Evolutionary conservation across 345 rosid genomes (phyloP), one percentile per base, ranked within the genome.

Genomic region (Psidium friedrichsthalianum): DNA sequence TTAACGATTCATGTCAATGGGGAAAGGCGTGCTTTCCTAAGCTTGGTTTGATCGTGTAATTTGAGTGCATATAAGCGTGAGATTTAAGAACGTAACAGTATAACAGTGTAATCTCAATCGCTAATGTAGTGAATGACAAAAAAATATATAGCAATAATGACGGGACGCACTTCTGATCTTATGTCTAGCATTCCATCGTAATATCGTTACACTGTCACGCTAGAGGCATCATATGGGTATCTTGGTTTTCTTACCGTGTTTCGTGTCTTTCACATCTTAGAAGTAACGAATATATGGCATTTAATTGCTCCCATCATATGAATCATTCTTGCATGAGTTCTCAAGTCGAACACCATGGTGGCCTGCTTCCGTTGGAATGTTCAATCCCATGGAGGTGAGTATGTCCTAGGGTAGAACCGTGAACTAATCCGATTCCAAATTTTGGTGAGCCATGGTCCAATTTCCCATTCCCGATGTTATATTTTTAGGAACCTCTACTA

Each of bases 331-430:
- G 91, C 96, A 93, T 21, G 91, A 92, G 88, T 92, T 91, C 91
- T 94, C 94, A 16, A 95, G 92, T 49, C 93, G 89, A 56, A 93
- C 90, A 25, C 98, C 98, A 52, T 94, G 93, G 56, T 95, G 98
- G 83, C 95, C 94, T 0, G 96, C 98, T 88, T 93, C 96, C 2
- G 92, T 91, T 1, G 95, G 95, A 86, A 94, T 90, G 44, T 93
- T 91, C 89, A 95, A 87, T 51, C 92, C 88, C 95, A 92, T 96
- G 84, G 94, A 11, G 51, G 51, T 49, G 11, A 49, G 12, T 49
- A 49, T 49, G 12, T 49, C 3, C 12, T 11, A 49, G 11, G 51
- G 51, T 9, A 9, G 11, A 49, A 49, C 11, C 12, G 11, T 49
- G 11, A 49, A 49, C 11, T 11, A 49, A 49, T 49, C 12, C 8